Percentiles rank a stretch among this genome's conserved stretches.
These are phyloP conservation scores for Chrysanthemum makinoi DNA, from an alignment of 129 eudicot species.

Conservation along the genomic window DNA sequence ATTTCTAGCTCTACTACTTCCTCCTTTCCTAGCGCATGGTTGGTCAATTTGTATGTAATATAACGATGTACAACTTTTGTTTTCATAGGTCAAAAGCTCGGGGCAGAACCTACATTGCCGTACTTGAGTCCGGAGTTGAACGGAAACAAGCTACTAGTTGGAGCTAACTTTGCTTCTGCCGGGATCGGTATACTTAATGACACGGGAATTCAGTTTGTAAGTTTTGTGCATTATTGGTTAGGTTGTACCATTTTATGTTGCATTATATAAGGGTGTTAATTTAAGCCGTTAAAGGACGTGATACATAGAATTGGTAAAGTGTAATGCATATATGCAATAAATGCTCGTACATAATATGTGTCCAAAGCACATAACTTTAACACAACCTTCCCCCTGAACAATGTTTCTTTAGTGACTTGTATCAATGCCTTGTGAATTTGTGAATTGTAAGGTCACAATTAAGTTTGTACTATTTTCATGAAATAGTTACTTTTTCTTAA, in stretches of 20 bases:
- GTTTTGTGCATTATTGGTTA: constrained; percentile 23
- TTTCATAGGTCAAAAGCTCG: constrained; percentile 49
- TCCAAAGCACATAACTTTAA: background rate
- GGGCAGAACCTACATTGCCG: constrained; percentile 59
- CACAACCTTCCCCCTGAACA: background rate
- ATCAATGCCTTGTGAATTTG: too few species aligned
- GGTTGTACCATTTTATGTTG: background rate
- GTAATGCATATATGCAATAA: constrained; percentile 12
- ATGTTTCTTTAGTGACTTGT: background rate
- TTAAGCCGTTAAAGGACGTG: background rate
- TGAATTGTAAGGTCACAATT: too few species aligned
- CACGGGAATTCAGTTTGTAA: constrained; percentile 77
- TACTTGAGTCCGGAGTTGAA: constrained; percentile 54
- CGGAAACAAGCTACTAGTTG: constrained; percentile 56
- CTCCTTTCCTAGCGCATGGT: background rate
- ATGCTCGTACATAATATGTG: background rate
- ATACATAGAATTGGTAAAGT: background rate
- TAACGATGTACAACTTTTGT: background rate
- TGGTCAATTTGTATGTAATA: background rate
- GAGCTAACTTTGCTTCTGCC: constrained; percentile 82
- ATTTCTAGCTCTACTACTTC: background rate
- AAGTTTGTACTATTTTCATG: too few species aligned
- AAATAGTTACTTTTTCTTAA: too few species aligned
- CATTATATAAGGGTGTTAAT: background rate
- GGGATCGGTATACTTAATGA: constrained; percentile 75